phyloP scores from a whole-genome alignment of 768 basidiomycete genomes.

The Pulveroboletus ravenelii region DNA sequence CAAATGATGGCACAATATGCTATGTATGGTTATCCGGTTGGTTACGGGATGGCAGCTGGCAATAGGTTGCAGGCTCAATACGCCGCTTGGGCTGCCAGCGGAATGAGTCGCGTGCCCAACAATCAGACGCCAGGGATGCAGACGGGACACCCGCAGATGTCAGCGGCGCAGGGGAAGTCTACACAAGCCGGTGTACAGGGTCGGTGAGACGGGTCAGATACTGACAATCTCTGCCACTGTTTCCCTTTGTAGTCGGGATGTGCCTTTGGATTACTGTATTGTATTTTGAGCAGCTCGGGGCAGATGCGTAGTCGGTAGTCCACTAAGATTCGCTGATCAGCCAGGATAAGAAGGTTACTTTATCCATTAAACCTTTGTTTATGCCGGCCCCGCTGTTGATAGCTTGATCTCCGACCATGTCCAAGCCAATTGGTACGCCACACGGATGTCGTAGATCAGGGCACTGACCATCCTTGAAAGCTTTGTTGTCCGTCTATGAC shows the following conservation, averaged over 20 bases:
- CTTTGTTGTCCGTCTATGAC: constrained; percentile 94
- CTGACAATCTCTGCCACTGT: constrained; percentile 3
- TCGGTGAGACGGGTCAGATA: constrained; percentile 22
- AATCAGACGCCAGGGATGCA: constrained; percentile 29
- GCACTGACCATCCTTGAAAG: constrained; percentile 36
- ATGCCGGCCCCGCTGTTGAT: constrained; percentile 5
- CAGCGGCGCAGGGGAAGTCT: constrained; percentile 30
- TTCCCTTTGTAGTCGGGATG: constrained; percentile 4
- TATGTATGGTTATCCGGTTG: constrained; percentile 25
- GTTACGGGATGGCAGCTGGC: constrained; percentile 17
- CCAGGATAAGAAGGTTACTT: constrained; percentile 13
- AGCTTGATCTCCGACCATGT: constrained; percentile 20
- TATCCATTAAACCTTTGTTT: constrained; percentile 1
- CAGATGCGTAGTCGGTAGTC: constrained; percentile 4
- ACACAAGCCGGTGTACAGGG: constrained; percentile 32
- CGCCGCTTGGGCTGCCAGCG: constrained; percentile 22
- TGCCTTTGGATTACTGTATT: constrained; percentile 12
- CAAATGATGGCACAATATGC: constrained; percentile 29
- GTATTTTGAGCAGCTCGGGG: constrained; percentile 1
- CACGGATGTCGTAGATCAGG: background rate
- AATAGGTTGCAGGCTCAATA: constrained; percentile 20
- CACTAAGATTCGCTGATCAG: constrained; percentile 8
- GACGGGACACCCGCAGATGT: constrained; percentile 27
- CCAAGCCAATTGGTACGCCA: constrained; percentile 27
- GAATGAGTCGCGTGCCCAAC: constrained; percentile 21